Percentiles rank a stretch among this genome's conserved stretches.
Evolutionary conservation across 805 yeast genomes (phyloP).

Genomic region (Barnettozyma siamensis): DNA sequence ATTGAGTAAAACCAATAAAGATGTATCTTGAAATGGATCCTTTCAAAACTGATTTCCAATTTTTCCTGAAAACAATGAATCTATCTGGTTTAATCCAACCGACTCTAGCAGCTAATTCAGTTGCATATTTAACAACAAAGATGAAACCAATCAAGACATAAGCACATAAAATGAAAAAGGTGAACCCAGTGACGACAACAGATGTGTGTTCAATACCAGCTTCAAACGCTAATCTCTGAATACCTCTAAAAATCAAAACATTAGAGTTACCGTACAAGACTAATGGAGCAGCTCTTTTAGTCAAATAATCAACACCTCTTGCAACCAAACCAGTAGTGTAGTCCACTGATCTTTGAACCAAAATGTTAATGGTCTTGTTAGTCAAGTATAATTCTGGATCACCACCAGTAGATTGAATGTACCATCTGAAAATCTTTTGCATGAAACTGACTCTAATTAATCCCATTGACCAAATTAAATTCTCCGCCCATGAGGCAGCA

Average conservation of each 20-base stretch:
- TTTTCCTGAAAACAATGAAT: constrained; percentile 43
- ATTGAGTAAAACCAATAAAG: constrained; percentile 80
- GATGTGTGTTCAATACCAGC: constrained; percentile 79
- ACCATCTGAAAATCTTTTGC: constrained; percentile 87
- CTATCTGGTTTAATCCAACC: constrained; percentile 46
- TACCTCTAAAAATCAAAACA: constrained; percentile 76
- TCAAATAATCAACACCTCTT: constrained; percentile 26
- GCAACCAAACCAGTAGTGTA: constrained; percentile 14
- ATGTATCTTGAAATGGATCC: constrained; percentile 77
- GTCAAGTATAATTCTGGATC: constrained; percentile 64
- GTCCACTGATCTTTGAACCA: constrained; percentile 64
- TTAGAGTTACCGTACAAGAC: constrained; percentile 45
- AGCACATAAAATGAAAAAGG: constrained; percentile 75
- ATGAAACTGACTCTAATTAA: constrained; percentile 70
- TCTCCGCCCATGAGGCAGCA: constrained; percentile 97
- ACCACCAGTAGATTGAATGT: constrained; percentile 93
- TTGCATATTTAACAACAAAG: constrained; percentile 44
- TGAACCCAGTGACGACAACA: constrained; percentile 80
- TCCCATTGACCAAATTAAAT: constrained; percentile 95
- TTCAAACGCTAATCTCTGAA: constrained; percentile 72
- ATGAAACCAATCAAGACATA: constrained; percentile 62
- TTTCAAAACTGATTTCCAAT: constrained; percentile 59
- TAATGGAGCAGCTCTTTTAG: constrained; percentile 32
- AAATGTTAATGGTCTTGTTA: constrained; percentile 54
- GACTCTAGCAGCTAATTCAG: constrained; percentile 41